Base-by-base conservation (phyloP, 2,329 filamentous ascomycete genomes). In the Colletotrichum tropicale region DNA sequence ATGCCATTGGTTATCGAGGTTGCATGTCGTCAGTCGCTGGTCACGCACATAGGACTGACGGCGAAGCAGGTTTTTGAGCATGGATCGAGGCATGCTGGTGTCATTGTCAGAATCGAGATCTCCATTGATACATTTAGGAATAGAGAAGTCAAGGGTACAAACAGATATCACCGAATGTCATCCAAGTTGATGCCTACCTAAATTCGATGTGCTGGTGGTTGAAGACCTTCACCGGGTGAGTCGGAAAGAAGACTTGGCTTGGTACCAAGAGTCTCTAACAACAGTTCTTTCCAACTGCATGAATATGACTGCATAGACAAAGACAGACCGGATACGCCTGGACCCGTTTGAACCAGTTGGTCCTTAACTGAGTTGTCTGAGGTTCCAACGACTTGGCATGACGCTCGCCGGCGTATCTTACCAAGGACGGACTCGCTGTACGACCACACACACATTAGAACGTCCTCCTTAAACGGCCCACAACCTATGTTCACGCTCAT, bases 401-500 rank as follows among this genome's bases (percentile, higher is more conserved):
- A 52, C 43, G 43, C 43, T 21, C 4, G n/a, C 43, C 6, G 12
- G 43, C 43, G n/a, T 3, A 52, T 52, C n/a, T 21, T 3, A 24
- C n/a, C 12, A 52, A n/a, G 6, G n/a, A 52, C 43, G 6, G n/a
- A 52, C 43, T 21, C 2, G 1, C 43, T 21, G 43, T 52, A 52
- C 43, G 2, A 52, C 43, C n/a, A 21, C n/a, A 13, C 6, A 21
- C 10, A 52, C 0, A 18, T n/a, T n/a, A 12, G 6, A 21, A 8
- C 43, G 6, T n/a, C n/a, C n/a, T 10, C n/a, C 43, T 52, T 12
- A 1, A 1, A 52, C 0, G 10, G 43, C 0, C 43, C 43, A 52
- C 10, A 21, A 52, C 0, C 43, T 52, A 7, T 3, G 0, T 52
- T 52, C 43, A 52, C 43, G 43, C 43, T 10, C 10, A 21, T 52